These are phyloP conservation scores for Apiospora saccharicola DNA, from an alignment of 2,329 filamentous ascomycete species.

Conservation along the genomic window DNA sequence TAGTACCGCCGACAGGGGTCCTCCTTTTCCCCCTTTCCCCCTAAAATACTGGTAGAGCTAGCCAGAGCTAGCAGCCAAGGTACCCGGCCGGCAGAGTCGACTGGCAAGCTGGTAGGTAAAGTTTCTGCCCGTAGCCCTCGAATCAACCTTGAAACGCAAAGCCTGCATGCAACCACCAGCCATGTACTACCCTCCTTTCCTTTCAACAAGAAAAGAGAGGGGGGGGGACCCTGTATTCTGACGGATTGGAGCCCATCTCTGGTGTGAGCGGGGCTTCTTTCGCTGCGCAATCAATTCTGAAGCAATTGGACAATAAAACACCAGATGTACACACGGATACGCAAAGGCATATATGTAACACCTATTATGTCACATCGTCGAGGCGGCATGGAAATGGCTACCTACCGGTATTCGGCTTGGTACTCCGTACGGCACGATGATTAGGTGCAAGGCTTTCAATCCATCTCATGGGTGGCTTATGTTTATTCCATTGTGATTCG, in stretches of 20 bases:
- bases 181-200: no score
- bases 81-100: neutral
- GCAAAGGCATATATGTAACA: neutral
- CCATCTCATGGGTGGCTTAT: neutral
- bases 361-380: neutral
- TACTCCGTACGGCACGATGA: no score
- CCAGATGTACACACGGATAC: no score
- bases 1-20: constrained; percentile 1
- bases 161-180: no score
- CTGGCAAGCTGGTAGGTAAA: no score
- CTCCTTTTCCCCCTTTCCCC: neutral
- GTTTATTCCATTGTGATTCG: no score
- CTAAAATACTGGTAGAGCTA: neutral
- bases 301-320: neutral
- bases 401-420: neutral
- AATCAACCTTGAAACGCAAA: no score
- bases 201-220: no score
- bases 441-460: neutral
- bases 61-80: neutral
- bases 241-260: neutral
- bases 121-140: neutral
- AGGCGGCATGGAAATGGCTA: neutral
- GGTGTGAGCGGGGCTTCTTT: neutral
- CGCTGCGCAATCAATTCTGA: neutral
- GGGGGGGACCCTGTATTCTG: neutral